Base-by-base conservation (phyloP, 805 yeast genomes). In the Martiniozyma abietophila region DNA sequence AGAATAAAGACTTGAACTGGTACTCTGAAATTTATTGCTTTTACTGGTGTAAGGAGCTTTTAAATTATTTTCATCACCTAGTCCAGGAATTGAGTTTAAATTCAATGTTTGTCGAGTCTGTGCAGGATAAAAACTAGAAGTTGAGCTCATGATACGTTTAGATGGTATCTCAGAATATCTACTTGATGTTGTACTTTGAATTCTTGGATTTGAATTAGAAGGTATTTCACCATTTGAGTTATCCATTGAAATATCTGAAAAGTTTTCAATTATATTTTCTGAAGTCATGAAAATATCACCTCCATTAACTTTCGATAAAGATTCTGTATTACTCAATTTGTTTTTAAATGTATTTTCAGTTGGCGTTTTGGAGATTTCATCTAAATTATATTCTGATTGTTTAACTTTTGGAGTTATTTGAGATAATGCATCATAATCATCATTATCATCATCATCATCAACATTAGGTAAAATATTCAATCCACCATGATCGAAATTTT, bases 281-380 rank as follows among this genome's bases (percentile, higher is more conserved):
- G 14, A 20, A 8, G 26, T 29, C 5, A 29, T 29, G 15, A 34
- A 34, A 10, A 29, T 29, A 18, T 31, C 38, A 8, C 25, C 27
- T 11, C 34, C 38, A 6, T 30, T 23, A 7, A 29, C 23, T 17
- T 30, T 26, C 2, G 25, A 22, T 6, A 30, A 17, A 17, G 36
- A 33, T 12, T 33, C 27, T 4, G 36, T 27, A 18, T 29, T 28
- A 14, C 27, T 14, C 18, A 19, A 15, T 15, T 14, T 23, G 8
- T 25, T 15, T 15, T 22, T 17, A 18, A 40, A 32, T 14, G 27
- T 32, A 8, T 39, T 25, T 5, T 32, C 41, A 12, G 36, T 29
- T 6, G 57, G 53, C 5, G 53, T 47, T 32, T 38, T 40, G n/a
- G n/a, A n/a, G n/a, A n/a, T n/a, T n/a, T n/a, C n/a, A 27, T 48